Evolutionary conservation across 2,329 filamentous ascomycete species (phyloP).

Genomic region (Trichoderma sp.): DNA sequence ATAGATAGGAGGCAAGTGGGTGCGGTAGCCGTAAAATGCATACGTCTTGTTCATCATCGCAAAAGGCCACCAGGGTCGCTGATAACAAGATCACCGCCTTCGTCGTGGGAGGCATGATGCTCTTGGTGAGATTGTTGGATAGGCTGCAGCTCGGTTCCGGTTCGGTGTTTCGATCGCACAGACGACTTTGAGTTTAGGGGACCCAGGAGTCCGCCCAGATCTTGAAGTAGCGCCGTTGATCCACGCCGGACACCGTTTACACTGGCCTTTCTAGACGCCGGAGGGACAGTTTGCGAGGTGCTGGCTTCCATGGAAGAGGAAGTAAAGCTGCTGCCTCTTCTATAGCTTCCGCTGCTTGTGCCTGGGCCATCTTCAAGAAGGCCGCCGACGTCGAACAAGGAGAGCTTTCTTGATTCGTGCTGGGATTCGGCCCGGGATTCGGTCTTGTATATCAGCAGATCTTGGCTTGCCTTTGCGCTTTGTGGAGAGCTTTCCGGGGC

Average conservation of each 20-base stretch:
- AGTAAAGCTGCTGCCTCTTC: conserved; percentile 46
- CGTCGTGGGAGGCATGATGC: conserved; percentile 39
- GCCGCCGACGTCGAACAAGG: conserved; percentile 85
- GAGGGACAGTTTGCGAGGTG: conserved; percentile 44
- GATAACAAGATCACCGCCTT: conserved; percentile 41
- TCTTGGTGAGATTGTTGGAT: conserved; percentile 50
- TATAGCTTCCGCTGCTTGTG: conserved; percentile 40
- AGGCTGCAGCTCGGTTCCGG: conserved; percentile 51
- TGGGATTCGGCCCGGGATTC: conserved; percentile 16
- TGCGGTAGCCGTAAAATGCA: conserved; percentile 14
- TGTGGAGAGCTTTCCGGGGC: not conserved
- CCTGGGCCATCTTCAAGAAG: conserved; percentile 59
- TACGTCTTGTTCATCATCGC: conserved; percentile 34
- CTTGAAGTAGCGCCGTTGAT: conserved; percentile 61
- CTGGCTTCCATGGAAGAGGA: conserved; percentile 48
- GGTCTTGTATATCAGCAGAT: conserved; percentile 43
- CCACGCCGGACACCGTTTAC: conserved; percentile 54
- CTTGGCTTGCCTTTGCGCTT: conserved; percentile 48
- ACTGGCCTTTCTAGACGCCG: conserved; percentile 51
- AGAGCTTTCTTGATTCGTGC: conserved; percentile 53
- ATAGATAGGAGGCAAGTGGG: conserved; percentile 19
- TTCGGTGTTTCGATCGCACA: conserved; percentile 38
- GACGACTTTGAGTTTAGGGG: conserved; percentile 48
- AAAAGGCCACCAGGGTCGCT: conserved; percentile 49
- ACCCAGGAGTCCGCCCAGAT: conserved; percentile 60